Evolutionary conservation across 106 monocot genomes (phyloP).

Genomic region (Dendrobium nobile): DNA sequence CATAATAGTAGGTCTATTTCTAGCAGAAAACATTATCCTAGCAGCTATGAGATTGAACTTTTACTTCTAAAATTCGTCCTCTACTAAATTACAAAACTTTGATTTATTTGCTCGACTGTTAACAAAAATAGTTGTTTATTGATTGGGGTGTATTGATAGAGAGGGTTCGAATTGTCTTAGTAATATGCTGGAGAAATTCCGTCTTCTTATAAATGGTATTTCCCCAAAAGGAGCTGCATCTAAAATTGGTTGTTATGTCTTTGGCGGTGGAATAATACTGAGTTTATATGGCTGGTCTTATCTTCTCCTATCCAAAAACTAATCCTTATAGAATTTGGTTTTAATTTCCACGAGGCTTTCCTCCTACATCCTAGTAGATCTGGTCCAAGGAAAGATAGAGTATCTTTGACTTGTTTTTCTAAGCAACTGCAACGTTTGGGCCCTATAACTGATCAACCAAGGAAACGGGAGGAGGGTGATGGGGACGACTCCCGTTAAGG

Average conservation of each 20-base stretch:
- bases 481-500: too few relatives aligned
- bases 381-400: too few relatives aligned
- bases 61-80: too few relatives aligned
- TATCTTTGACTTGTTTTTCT: too few relatives aligned
- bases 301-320: neutral
- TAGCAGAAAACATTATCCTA: neutral
- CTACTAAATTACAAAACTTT: neutral
- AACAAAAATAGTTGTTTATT: neutral
- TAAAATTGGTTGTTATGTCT: neutral
- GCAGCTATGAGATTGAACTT: too few relatives aligned
- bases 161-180: neutral
- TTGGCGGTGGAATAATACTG: neutral
- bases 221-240: neutral
- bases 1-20: neutral
- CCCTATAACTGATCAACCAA: too few relatives aligned
- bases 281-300: neutral
- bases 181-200: neutral
- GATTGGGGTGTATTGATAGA: neutral
- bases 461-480: too few relatives aligned
- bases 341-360: too few relatives aligned
- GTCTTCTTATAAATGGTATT: neutral
- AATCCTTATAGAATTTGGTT: neutral
- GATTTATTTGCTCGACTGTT: neutral
- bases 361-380: too few relatives aligned
- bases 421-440: too few relatives aligned